Base-by-base conservation (phyloP, 805 yeast genomes). In the Wickerhamiella musiphila region DNA sequence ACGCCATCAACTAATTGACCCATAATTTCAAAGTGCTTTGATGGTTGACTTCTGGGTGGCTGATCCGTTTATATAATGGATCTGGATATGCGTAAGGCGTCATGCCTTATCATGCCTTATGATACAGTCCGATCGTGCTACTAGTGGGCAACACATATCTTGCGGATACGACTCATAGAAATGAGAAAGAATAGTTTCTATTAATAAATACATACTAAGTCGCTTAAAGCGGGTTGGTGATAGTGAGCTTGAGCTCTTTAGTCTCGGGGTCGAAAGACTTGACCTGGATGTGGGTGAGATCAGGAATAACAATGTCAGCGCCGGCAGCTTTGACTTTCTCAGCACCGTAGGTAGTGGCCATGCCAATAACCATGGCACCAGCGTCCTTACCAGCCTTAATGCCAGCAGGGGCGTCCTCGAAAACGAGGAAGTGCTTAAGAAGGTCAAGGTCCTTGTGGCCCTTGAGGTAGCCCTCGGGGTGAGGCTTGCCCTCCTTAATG, bases 401-500 rank as follows among this genome's bases (percentile, higher is more conserved):
- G 51, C 93, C 93, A 31, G 90, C 84, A 37, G 83, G 86, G 28
- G 93, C 92, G 52, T 79, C 93, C 59, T 79, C 93, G 49, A 79
- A 79, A 26, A 78, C 73, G 19, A 60, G 60, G 45, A 57, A 61
- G 34, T 60, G 56, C 25, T 49, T 40, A 25, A 13, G 19, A 31
- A 58, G 58, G 36, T 53, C 35, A 54, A 48, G 35, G 48, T 55
- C 45, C 51, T 48, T 45, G 28, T 48, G 44, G 26, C 57, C 59
- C 23, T 44, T 44, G 34, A 43, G 62, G 61, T 79, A 79, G 34
- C 92, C 90, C 60, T 73, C 75, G 26, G 93, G 93, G 57, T 77
- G 67, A 26, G 93, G 93, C 63, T 79, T 79, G 49, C 93, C 93
- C 47, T 65, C 63, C 38, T 65, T 58, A 42, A 79, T 90, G 52